Percentiles rank a stretch among this genome's conserved stretches.
These are phyloP conservation scores for Jamesozyma piceae DNA, from an alignment of 805 yeast genomes.

Conservation along the genomic window DNA sequence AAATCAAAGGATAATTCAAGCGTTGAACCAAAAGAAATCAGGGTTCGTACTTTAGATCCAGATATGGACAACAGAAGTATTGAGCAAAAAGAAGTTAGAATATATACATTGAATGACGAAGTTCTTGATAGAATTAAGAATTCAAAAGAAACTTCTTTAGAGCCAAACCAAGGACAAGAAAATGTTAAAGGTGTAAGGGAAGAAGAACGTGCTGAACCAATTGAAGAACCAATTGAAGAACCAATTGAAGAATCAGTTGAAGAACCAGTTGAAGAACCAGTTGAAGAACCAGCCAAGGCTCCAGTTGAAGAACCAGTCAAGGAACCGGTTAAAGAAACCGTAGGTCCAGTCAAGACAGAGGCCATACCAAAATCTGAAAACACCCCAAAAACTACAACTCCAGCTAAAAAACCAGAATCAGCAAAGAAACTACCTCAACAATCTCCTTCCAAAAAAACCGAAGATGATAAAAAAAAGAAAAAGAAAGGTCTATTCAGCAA, in stretches of 20 bases:
- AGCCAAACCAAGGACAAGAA: too few species aligned
- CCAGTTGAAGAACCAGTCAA: background rate
- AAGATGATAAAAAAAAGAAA: constrained; percentile 9
- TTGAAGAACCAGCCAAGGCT: constrained; percentile 2
- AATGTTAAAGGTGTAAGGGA: background rate
- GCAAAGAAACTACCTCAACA: constrained; percentile 4
- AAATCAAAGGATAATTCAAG: too few species aligned
- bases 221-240: background rate
- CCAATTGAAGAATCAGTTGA: background rate
- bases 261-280: background rate
- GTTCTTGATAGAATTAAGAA: background rate
- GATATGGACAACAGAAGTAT: background rate
- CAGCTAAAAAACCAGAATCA: constrained; percentile 3
- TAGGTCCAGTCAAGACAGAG: too few species aligned
- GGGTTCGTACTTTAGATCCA: background rate
- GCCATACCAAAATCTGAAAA: background rate
- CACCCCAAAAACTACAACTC: background rate
- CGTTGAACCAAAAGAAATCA: background rate
- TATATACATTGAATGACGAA: background rate
- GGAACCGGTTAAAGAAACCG: background rate
- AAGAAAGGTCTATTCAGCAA: constrained; percentile 18
- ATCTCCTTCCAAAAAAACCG: background rate
- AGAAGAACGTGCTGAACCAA: constrained; percentile 1
- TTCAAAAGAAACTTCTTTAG: background rate
- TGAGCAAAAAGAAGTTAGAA: background rate